These are phyloP conservation scores for Domatiomyces globalis DNA, from an alignment of 2,329 filamentous ascomycete genomes.

Conservation along the genomic window DNA sequence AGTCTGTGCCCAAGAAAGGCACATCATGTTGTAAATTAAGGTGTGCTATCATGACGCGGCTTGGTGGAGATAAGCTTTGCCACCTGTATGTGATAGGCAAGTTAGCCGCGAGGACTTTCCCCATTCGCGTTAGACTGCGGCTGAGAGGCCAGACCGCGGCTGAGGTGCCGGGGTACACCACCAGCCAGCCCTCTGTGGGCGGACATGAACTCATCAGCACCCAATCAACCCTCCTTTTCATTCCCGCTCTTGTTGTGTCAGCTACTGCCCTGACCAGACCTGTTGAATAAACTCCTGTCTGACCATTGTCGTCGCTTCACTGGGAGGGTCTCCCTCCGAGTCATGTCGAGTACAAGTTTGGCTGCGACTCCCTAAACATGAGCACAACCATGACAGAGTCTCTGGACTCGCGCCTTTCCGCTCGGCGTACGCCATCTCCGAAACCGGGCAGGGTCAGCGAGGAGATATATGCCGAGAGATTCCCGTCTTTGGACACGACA, in stretches of 20 bases:
- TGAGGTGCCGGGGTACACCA: too few relatives aligned
- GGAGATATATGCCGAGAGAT: constrained; percentile 28
- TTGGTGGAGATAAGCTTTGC: background rate
- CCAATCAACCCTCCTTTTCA: too few relatives aligned
- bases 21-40: too few relatives aligned
- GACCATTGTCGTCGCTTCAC: background rate
- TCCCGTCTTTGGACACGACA: constrained; percentile 26
- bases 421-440: constrained; percentile 16
- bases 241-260: background rate
- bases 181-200: too few relatives aligned
- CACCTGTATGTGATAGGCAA: background rate
- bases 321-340: background rate
- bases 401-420: constrained; percentile 12
- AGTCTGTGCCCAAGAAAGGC: too few relatives aligned
- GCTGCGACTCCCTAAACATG: constrained; percentile 6
- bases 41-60: background rate
- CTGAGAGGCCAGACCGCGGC: background rate
- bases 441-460: constrained; percentile 11
- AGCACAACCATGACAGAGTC: constrained; percentile 17
- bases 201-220: too few relatives aligned
- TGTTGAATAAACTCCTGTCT: background rate
- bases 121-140: background rate
- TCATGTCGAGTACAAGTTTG: background rate
- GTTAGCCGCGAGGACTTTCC: background rate
- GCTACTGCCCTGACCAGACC: background rate